Evolutionary conservation across 73 alveolate species (phyloP).

Genomic region (Tetrahymena thermophila): DNA sequence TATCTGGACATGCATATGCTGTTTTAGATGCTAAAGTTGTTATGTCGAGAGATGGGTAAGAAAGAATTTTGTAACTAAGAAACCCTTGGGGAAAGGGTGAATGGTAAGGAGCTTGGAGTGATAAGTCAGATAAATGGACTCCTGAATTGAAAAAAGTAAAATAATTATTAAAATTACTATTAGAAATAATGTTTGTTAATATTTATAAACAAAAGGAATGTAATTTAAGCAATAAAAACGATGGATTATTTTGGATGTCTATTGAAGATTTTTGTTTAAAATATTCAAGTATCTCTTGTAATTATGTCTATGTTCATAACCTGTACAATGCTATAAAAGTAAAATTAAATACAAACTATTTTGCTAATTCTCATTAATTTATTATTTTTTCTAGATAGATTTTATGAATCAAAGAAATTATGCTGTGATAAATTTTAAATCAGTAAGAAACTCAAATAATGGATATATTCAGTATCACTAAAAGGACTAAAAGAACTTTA

Average conservation of each 20-base stretch:
- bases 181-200: too few species aligned
- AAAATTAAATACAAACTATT: constrained; percentile 67
- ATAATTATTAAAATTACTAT: constrained; percentile 14
- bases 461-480: constrained; percentile 57
- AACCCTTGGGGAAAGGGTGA: constrained; percentile 90
- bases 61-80: constrained; percentile 70
- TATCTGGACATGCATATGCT: constrained; percentile 79
- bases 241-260: constrained; percentile 68
- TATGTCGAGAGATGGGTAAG: constrained; percentile 42
- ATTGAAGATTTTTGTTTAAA: constrained; percentile 64
- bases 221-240: constrained; percentile 44
- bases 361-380: constrained; percentile 53
- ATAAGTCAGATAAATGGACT: constrained; percentile 66
- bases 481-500: constrained; percentile 52
- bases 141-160: constrained; percentile 58
- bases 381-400: constrained; percentile 10
- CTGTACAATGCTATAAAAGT: constrained; percentile 77
- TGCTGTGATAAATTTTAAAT: constrained; percentile 39
- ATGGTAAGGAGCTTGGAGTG: constrained; percentile 87
- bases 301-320: not conserved
- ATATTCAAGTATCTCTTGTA: constrained; percentile 60
- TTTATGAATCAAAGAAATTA: constrained; percentile 23
- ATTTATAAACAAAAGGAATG: constrained; percentile 4
- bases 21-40: constrained; percentile 60
- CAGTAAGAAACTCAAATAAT: constrained; percentile 16